phyloP scores from a whole-genome alignment of 164 flowering plant species.

The Vitis amurensis region DNA sequence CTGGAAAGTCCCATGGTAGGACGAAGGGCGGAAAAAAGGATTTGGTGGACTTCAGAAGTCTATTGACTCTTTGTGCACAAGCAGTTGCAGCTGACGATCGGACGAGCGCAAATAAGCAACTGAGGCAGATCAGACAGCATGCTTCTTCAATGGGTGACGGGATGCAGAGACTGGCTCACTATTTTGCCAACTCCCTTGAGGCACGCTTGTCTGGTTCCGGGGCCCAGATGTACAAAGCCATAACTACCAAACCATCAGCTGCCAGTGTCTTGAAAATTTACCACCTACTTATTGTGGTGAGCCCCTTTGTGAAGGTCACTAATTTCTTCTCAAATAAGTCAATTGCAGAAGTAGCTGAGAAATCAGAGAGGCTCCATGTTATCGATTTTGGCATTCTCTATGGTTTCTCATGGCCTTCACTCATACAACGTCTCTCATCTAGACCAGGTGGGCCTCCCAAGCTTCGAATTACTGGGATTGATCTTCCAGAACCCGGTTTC shows the following conservation, averaged over 20 bases:
- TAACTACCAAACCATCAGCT: slow-evolving; percentile 11
- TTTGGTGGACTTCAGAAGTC: slow-evolving; percentile 16
- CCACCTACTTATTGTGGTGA: slow-evolving; percentile 18
- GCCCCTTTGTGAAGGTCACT: slow-evolving; percentile 28
- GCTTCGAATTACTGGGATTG: slow-evolving; percentile 24
- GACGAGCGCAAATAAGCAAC: slow-evolving; percentile 20
- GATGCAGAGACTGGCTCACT: slow-evolving; percentile 21
- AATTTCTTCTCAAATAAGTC: slow-evolving; percentile 27
- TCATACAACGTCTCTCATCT: slow-evolving; percentile 26
- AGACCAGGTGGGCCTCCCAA: slow-evolving; percentile 24
- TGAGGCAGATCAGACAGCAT: no score
- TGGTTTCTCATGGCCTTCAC: slow-evolving; percentile 33
- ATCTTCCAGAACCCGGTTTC: slow-evolving; percentile 32
- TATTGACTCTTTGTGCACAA: slow-evolving; percentile 31
- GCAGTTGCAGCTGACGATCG: slow-evolving; percentile 24
- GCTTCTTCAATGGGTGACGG: no score
- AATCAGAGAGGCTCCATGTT: slow-evolving; percentile 12
- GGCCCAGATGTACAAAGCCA: slow-evolving; percentile 8
- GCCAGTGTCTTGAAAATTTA: slow-evolving; percentile 27
- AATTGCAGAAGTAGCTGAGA: slow-evolving; percentile 26
- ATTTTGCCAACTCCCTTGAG: slow-evolving; percentile 30
- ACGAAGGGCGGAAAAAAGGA: slow-evolving; percentile 17
- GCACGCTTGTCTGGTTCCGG: slow-evolving; percentile 32
- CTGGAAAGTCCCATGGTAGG: slow-evolving; percentile 15
- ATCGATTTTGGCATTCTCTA: slow-evolving; percentile 11